Base-by-base conservation (phyloP, 306 rosid genomes). In the Senna tora region DNA sequence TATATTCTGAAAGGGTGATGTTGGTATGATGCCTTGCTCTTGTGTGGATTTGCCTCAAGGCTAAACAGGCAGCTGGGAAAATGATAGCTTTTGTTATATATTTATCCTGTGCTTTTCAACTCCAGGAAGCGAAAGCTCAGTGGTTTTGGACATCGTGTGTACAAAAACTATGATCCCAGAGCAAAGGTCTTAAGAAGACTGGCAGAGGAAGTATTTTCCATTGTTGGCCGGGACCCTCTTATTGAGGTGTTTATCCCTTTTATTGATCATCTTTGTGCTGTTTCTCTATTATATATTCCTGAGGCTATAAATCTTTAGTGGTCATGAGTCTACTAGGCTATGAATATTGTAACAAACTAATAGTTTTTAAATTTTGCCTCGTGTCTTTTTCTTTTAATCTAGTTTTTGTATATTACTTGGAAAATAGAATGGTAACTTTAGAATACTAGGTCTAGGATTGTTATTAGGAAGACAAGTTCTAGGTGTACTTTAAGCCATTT, bases 111-210 rank as follows among this genome's bases (percentile, higher is more conserved):
- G 72, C 59, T 50, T 54, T 82, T 62, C 60, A n/a, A n/a, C 67
- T 81, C 52, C 77, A 93, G 97, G 87, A 93, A 93, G 83, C 78
- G 90, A 22, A 93, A 90, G 91, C 84, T 93, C 83, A 84, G 96
- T 77, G 98, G 98, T 74, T 93, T 93, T 88, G 97, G 98, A 41
- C 98, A 90, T 80, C 87, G 97, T 22, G 97, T 93, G 39, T 90
- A 90, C 86, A 93, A 90, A 84, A 93, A 90, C 81, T 93, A 93
- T 58, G 98, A 93, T 71, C 98, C 98, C 9, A 84, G 98, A 73
- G 98, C 97, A 14, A 90, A 81, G 87, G 96, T 93, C 72, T 78
- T 93, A 36, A 85, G 74, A 80, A 88, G 67, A 66, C 72, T 90
- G 76, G 87, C 97, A 7, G 96, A 90, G 36, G 98, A 90, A 85